Evolutionary conservation across 1,139 yeast species (phyloP), one percentile per base, ranked within the genome.

Genomic region (Hansenula sp.): DNA sequence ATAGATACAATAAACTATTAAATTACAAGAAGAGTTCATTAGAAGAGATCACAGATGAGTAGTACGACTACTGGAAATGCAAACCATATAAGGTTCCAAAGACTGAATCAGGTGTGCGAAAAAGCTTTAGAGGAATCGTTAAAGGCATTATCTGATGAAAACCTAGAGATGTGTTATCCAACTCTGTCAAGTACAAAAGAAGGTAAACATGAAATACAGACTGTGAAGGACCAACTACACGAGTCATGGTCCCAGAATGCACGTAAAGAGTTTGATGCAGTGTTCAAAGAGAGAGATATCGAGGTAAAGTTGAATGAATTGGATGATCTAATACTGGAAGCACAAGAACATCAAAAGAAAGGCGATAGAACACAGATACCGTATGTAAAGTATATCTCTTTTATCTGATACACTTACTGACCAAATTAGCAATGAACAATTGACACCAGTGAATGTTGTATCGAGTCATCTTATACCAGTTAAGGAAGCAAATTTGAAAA

Each of bases 51-150:
- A n/a, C n/a, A n/a, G n/a, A n/a, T n/a, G 17, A 20, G 10, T 8
- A n/a, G 9, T 19, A 14, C 11, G 19, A 11, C 3, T 6, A 4
- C 17, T 27, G 29, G 11, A 2, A 22, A 29, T 5, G 39, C 16
- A 21, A 28, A 39, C n/a, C 46, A 47, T 31, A 66, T 82, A 10
- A 62, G 90, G 34, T 79, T 65, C 50, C 68, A 71, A 33, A 63
- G 86, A 40, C 68, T 83, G 24, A 60, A 68, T 39, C 69, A 75
- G 39, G 82, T 82, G 11, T 72, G 80, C 40, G 61, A 68, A n/a
- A 76, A 81, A 52, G 89, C 95, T 0, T 66, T 87, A 6, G 77
- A 76, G 34, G 86, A 81, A 57, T 77, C 89, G 0, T 73, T 80
- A 31, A 77, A 76, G 45, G 72, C 79, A 29, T 62, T 86, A 34